A percentile compares a stretch with the other conserved stretches of the same genome.
These are phyloP conservation scores for Citrullus colocynthis DNA, from an alignment of 306 rosid species.

Conservation along the genomic window DNA sequence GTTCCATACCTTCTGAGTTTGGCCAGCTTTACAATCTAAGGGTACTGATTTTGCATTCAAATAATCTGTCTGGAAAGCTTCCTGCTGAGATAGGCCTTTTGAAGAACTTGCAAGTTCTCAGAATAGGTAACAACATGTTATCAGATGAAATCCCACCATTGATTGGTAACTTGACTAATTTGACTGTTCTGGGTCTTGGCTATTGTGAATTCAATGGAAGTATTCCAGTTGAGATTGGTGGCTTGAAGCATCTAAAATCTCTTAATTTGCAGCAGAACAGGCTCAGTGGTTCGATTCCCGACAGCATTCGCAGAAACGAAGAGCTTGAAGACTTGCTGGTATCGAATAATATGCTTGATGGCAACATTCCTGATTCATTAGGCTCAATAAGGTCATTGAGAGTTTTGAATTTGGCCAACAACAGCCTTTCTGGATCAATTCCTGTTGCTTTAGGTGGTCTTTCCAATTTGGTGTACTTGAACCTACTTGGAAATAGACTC, in stretches of 20 bases:
- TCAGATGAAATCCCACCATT: constrained; percentile 56
- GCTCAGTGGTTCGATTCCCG: constrained; percentile 57
- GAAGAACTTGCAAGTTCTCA: constrained; percentile 65
- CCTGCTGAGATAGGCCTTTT: constrained; percentile 68
- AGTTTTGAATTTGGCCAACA: constrained; percentile 71
- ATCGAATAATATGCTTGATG: constrained; percentile 64
- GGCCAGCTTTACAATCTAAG: constrained; percentile 49
- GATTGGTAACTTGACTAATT: constrained; percentile 48
- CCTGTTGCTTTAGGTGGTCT: constrained; percentile 44
- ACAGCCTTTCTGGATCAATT: constrained; percentile 67
- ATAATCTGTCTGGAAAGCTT: constrained; percentile 60
- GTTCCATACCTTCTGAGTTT: constrained; percentile 58
- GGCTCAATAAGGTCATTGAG: constrained; percentile 47
- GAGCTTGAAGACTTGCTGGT: constrained; percentile 62
- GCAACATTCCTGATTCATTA: constrained; percentile 46
- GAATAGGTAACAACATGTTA: constrained; percentile 67
- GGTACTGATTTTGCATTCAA: constrained; percentile 45
- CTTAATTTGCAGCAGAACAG: constrained; percentile 65
- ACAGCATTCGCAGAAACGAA: constrained; percentile 47
- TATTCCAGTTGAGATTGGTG: constrained; percentile 60
- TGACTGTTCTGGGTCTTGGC: constrained; percentile 53
- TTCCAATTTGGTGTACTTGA: constrained; percentile 54
- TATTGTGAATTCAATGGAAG: constrained; percentile 72
- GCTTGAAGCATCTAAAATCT: constrained; percentile 49
- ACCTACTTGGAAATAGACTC: constrained; percentile 66